Percentiles rank a stretch among this genome's conserved stretches.
phyloP scores from a whole-genome alignment of 257 asterid genomes.

The Eustoma russellianum region DNA sequence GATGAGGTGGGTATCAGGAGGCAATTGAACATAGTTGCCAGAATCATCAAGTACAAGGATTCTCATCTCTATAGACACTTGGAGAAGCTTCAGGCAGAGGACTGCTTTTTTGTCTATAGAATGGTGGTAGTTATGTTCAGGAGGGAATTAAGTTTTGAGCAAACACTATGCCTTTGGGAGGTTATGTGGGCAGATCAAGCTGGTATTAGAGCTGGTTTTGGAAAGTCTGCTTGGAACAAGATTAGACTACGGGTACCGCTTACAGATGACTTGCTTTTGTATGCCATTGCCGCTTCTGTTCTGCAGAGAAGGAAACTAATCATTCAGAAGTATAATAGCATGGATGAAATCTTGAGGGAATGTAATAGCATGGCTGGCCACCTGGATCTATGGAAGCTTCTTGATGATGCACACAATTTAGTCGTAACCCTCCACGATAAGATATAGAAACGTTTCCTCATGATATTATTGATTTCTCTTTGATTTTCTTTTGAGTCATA shows the following conservation, averaged over 20 bases:
- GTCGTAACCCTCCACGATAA: constrained; percentile 80
- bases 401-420: constrained; percentile 77
- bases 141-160: constrained; percentile 76
- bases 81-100: constrained; percentile 87
- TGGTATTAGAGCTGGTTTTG: constrained; percentile 70
- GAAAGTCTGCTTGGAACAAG: constrained; percentile 80
- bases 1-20: constrained; percentile 81
- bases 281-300: constrained; percentile 88
- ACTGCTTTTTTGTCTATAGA: constrained; percentile 85
- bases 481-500: constrained; percentile 7
- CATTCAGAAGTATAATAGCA: constrained; percentile 65
- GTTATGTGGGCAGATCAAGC: constrained; percentile 98
- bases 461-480: no score
- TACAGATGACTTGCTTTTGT: constrained; percentile 71
- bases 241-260: constrained; percentile 76
- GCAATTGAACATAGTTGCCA: constrained; percentile 65
- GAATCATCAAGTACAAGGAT: constrained; percentile 71
- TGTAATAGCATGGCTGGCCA: constrained; percentile 89
- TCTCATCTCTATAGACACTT: constrained; percentile 78
- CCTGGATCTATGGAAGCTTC: constrained; percentile 85
- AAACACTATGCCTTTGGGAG: constrained; percentile 86
- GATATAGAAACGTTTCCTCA: constrained; percentile 18
- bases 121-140: constrained; percentile 93
- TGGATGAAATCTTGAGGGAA: constrained; percentile 87
- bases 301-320: constrained; percentile 85